Evolutionary conservation across 331 rosid genomes (phyloP).

Genomic region (Acacia concinna): DNA sequence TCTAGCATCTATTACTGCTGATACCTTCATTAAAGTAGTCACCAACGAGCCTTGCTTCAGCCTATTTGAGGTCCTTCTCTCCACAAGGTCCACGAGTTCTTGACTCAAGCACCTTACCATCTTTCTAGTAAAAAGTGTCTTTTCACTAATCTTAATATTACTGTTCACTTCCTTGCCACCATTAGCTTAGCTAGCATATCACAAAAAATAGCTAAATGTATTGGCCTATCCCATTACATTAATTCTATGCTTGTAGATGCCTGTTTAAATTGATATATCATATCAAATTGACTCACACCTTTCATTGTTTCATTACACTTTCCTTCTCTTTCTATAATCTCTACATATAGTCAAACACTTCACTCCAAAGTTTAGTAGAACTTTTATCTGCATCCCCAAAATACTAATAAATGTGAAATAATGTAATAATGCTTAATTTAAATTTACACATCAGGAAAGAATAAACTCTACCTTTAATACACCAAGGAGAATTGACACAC

Average conservation of each 20-base stretch:
- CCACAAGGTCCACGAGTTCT: not conserved
- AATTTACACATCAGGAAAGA: constrained; percentile 14
- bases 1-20: not conserved
- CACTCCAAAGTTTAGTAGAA: not conserved
- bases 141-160: not conserved
- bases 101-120: not conserved
- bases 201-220: not conserved
- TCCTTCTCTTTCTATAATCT: not conserved
- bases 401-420: constrained; percentile 15
- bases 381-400: not conserved
- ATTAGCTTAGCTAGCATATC: not conserved
- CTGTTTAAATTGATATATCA: not conserved
- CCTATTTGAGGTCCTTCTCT: not conserved
- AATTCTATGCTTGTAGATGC: not conserved
- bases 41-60: not conserved
- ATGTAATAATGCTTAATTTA: not conserved
- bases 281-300: not conserved
- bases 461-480: constrained; percentile 63
- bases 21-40: not conserved
- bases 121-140: not conserved
- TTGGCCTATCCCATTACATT: not conserved
- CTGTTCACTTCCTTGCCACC: not conserved
- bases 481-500: constrained; percentile 89
- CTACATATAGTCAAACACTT: not conserved
- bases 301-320: not conserved